phyloP scores from a whole-genome alignment of 495 filamentous ascomycete genomes.

The Daldinia concentrica region DNA sequence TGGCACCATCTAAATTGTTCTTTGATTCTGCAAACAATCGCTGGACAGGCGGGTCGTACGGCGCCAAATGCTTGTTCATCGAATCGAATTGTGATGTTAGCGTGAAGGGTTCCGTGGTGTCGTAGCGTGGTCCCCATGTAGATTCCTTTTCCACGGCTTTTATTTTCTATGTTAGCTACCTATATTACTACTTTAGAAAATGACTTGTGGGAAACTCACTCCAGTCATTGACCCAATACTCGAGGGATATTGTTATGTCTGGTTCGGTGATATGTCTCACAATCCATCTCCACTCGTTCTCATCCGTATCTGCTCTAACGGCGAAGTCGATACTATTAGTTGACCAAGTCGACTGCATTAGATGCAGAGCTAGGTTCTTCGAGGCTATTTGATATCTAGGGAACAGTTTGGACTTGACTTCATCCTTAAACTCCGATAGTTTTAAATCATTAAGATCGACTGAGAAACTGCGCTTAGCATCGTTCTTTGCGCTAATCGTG shows the following conservation, averaged over 20 bases:
- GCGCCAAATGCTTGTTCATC: not conserved
- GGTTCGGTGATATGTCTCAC: slow-evolving; percentile 36
- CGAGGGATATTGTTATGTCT: slow-evolving; percentile 26
- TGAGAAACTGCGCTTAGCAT: not conserved
- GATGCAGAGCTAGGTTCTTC: slow-evolving; percentile 8
- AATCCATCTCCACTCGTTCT: slow-evolving; percentile 41
- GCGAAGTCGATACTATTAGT: slow-evolving; percentile 24
- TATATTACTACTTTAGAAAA: too few species aligned
- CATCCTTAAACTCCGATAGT: slow-evolving; percentile 4
- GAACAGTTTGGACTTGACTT: slow-evolving; percentile 13
- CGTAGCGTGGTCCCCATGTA: slow-evolving; percentile 31
- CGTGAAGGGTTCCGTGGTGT: not conserved
- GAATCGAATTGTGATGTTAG: slow-evolving; percentile 3
- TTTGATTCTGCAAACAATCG: slow-evolving; percentile 13
- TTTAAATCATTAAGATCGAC: not conserved
- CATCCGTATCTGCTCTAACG: slow-evolving; percentile 27
- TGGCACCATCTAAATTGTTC: slow-evolving; percentile 12
- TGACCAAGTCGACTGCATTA: slow-evolving; percentile 17
- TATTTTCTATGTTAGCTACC: slow-evolving; percentile 12
- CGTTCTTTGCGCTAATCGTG: not conserved
- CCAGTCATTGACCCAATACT: slow-evolving; percentile 21
- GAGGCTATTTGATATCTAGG: not conserved
- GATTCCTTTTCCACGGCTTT: slow-evolving; percentile 14
- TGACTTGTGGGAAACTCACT: slow-evolving; percentile 29
- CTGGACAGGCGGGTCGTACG: not conserved